phyloP scores from a whole-genome alignment of 306 rosid genomes.

The Dalbergia oliveri region DNA sequence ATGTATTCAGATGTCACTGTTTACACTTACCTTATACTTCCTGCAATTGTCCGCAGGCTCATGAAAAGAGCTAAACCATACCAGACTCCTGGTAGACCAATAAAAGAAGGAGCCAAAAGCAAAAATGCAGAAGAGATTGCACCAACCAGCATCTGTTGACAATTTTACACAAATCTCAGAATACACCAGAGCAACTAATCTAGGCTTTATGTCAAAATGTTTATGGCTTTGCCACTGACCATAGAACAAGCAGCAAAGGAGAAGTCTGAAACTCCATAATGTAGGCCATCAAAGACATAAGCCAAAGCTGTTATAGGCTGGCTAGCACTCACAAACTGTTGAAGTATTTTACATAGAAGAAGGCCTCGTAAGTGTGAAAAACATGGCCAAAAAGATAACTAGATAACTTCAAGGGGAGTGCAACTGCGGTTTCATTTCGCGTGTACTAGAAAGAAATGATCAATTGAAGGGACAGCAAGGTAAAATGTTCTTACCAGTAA shows the following conservation, averaged over 20 bases:
- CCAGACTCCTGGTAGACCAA: constrained; percentile 39
- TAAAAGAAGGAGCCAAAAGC: constrained; percentile 1
- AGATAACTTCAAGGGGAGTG: not conserved
- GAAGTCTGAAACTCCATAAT: constrained; percentile 42
- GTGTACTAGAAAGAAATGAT: not conserved
- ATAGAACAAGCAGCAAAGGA: constrained; percentile 34
- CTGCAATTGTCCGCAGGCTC: constrained; percentile 33
- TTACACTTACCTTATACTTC: constrained; percentile 25
- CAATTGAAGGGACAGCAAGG: not conserved
- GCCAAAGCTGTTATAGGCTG: constrained; percentile 40
- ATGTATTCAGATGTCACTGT: not conserved
- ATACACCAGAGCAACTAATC: constrained; percentile 1
- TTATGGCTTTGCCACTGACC: constrained; percentile 8
- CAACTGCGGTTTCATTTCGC: not conserved
- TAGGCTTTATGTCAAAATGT: not conserved
- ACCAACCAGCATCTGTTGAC: constrained; percentile 28
- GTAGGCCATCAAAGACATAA: constrained; percentile 37
- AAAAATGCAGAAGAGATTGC: constrained; percentile 31
- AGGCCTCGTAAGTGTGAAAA: not conserved
- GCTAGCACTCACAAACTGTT: constrained; percentile 38
- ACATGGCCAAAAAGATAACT: not conserved
- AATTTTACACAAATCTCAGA: not conserved
- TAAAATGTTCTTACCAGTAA: constrained; percentile 7
- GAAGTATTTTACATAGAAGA: not conserved
- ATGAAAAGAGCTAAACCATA: constrained; percentile 39